Conservation (phyloP, 1,284 basidiomycete species). For the Stereum hirsutum region DNA sequence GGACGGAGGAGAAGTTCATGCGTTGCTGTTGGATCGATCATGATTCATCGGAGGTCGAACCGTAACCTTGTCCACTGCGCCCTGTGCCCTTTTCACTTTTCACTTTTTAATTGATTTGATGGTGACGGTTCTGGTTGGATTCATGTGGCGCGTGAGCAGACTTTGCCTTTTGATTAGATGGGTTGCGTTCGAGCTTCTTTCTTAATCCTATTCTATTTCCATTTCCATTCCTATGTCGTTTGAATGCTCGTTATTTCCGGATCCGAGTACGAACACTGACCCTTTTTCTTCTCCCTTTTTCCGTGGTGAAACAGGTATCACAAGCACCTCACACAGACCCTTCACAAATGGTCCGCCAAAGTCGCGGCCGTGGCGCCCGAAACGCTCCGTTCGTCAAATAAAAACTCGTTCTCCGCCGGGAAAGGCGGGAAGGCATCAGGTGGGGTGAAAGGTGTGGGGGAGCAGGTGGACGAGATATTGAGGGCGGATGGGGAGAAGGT, state of each 20-base stretch:
- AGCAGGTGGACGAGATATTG: slow-evolving; percentile 66
- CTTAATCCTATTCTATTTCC: too few species aligned
- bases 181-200: too few species aligned
- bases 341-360: slow-evolving; percentile 90
- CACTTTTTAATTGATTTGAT: too few species aligned
- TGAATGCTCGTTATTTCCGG: neutral
- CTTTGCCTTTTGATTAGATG: too few species aligned
- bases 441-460: slow-evolving; percentile 39
- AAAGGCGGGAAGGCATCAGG: slow-evolving; percentile 33
- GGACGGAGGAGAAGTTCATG: too few species aligned
- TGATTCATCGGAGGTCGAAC: too few species aligned
- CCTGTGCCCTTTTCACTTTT: too few species aligned
- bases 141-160: too few species aligned
- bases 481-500: slow-evolving; percentile 41
- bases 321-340: slow-evolving; percentile 60
- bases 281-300: slow-evolving; percentile 1
- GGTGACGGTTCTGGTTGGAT: too few species aligned
- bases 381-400: slow-evolving; percentile 60
- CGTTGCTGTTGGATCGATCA: too few species aligned
- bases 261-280: neutral
- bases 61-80: too few species aligned
- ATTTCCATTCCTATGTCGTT: neutral
- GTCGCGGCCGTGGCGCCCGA: slow-evolving; percentile 83
- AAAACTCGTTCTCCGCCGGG: slow-evolving; percentile 53
- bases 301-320: slow-evolving; percentile 43